Conservation (phyloP, 768 basidiomycete species). For the Macrocybe gigantea region DNA sequence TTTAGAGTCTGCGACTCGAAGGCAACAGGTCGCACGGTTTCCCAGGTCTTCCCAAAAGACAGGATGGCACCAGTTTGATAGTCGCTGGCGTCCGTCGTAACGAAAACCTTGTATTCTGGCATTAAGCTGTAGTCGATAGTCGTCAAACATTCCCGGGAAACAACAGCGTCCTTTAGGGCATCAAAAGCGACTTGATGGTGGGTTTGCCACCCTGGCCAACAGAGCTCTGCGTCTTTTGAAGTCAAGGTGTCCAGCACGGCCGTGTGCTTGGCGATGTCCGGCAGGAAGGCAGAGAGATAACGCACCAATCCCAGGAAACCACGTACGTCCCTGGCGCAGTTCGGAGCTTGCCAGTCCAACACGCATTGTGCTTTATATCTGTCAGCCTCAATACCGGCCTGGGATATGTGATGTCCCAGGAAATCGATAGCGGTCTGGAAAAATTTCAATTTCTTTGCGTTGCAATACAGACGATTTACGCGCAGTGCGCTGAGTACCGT, state of each 20-base stretch:
- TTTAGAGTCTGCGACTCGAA: constrained; percentile 7
- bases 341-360: constrained; percentile 30
- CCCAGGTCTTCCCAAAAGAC: constrained; percentile 5
- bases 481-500: constrained; percentile 14
- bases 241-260: constrained; percentile 21
- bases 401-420: constrained; percentile 24
- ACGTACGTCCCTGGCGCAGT: constrained; percentile 22
- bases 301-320: constrained; percentile 38
- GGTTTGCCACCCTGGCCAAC: constrained; percentile 24
- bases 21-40: constrained; percentile 5
- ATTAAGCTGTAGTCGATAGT: constrained; percentile 22
- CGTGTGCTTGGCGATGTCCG: constrained; percentile 20
- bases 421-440: constrained; percentile 15
- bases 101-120: constrained; percentile 18
- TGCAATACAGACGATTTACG: constrained; percentile 23
- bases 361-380: constrained; percentile 28
- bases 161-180: constrained; percentile 18
- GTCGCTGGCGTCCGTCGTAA: constrained; percentile 14
- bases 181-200: constrained; percentile 20
- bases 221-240: constrained; percentile 16
- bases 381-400: constrained; percentile 27
- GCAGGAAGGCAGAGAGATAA: constrained; percentile 30
- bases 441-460: constrained; percentile 32
- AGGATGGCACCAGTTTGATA: constrained; percentile 7
- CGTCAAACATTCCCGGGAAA: constrained; percentile 14